Evolutionary conservation across 371 early-diverging fungal species (phyloP).

Genomic region (Mycotypha africana): DNA sequence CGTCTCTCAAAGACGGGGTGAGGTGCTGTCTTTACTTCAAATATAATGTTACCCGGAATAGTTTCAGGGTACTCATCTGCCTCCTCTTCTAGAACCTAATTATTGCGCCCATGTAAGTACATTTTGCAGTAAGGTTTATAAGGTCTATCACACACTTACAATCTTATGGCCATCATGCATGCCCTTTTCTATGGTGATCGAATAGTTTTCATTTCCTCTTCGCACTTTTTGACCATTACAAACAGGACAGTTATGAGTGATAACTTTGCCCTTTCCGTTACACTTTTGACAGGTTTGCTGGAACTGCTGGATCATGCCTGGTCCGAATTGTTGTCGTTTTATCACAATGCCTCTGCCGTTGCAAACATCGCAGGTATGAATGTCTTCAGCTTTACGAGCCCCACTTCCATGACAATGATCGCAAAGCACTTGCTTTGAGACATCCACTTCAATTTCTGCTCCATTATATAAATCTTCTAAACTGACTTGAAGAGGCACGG

Average conservation of each 20-base stretch:
- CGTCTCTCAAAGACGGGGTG: constrained; percentile 79
- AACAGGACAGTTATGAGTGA: constrained; percentile 69
- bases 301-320: constrained; percentile 92
- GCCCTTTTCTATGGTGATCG: constrained; percentile 82
- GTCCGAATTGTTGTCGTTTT: constrained; percentile 82
- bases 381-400: constrained; percentile 79
- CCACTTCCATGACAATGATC: constrained; percentile 91
- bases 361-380: constrained; percentile 77
- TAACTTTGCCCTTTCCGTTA: constrained; percentile 85
- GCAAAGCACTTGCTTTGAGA: constrained; percentile 92
- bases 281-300: constrained; percentile 90
- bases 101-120: no score
- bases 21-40: constrained; percentile 72
- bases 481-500: constrained; percentile 73
- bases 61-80: constrained; percentile 90
- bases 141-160: no score
- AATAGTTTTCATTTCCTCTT: constrained; percentile 77
- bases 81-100: constrained; percentile 77
- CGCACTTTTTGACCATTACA: constrained; percentile 85
- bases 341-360: constrained; percentile 78
- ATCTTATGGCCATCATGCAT: constrained; percentile 79
- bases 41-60: constrained; percentile 84
- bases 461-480: constrained; percentile 90
- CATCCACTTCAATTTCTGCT: constrained; percentile 76
- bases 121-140: no score